These are phyloP conservation scores for Ceratopteris richardii DNA, from an alignment of 75 land plant species.

Conservation along the genomic window DNA sequence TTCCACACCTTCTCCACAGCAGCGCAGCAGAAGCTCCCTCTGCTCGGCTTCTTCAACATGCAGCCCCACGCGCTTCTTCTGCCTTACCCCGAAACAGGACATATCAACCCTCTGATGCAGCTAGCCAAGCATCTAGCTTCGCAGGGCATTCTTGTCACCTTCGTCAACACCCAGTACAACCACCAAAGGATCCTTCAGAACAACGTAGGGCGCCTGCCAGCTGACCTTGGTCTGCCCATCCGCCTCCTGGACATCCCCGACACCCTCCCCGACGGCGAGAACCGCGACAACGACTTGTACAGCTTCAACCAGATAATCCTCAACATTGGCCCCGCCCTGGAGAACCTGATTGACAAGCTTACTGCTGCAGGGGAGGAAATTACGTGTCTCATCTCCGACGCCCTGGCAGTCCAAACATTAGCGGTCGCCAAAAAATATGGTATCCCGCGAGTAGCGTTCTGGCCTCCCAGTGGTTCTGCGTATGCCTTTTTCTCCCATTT, in stretches of 20 bases:
- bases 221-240: not conserved
- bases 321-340: constrained; percentile 7
- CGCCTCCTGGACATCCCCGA: constrained; percentile 4
- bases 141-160: constrained; percentile 21
- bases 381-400: constrained; percentile 9
- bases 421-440: not conserved
- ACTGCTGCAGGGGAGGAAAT: not conserved
- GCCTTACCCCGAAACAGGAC: too few relatives aligned
- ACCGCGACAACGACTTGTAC: not conserved
- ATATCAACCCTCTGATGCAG: too few relatives aligned
- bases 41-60: too few relatives aligned
- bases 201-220: not conserved
- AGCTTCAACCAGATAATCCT: not conserved
- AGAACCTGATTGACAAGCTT: not conserved
- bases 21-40: too few relatives aligned
- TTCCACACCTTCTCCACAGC: too few relatives aligned
- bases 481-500: too few relatives aligned
- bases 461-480: too few relatives aligned
- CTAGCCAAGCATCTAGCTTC: constrained; percentile 13
- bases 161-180: constrained; percentile 20
- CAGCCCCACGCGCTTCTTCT: too few relatives aligned
- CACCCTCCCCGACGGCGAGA: constrained; percentile 6
- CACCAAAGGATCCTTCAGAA: constrained; percentile 9
- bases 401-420: not conserved
- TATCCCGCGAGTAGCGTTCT: too few relatives aligned